Base-by-base conservation (phyloP, 2,329 filamentous ascomycete species). In the Fusarium sarcochroum region DNA sequence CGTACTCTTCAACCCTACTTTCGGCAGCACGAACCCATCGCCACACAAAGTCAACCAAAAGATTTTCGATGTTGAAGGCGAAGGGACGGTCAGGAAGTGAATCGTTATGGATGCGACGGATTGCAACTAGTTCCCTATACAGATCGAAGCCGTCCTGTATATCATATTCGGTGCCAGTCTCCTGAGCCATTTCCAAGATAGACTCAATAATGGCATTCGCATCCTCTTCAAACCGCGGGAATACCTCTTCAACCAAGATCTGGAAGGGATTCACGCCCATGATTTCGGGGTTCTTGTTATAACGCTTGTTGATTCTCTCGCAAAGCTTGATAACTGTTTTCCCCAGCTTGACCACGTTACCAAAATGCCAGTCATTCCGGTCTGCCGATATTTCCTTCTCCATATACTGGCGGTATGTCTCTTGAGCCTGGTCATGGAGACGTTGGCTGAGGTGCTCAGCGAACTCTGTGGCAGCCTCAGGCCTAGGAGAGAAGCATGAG, bases 11-110 rank as follows among this genome's bases (percentile, higher is more conserved):
- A 75, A 98, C 90, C 75, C 91, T 93, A 34, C 84, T 83, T 73
- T 98, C 94, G 9, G 93, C 94, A 67, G 90, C 88, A 54, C 87
- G 86, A 66, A 99, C 93, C 94, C 94, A 99, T 60, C 93, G 90
- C 94, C 94, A 98, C 7, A 98, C 96, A 78, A 98, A 99, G 35
- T 93, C 91, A 65, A 94, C 92, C 18, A 99, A 85, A 17, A 97
- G 83, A 41, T 90, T 88, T 79, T 99, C 96, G 42, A 99, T 87
- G 69, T 94, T 90, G 77, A 98, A 98, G 6, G 90, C 90, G 77
- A 98, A 99, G 2, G 89, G 87, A 63, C 89, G 83, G 69, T 85
- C 85, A 0, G 93, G 93, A 18, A 98, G 85, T 21, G 89, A 90
- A 66, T 92, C 87, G 9, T 87, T 85, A 77, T 98, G 94, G 25